These are phyloP conservation scores for Saturnispora serradocipensis DNA, from an alignment of 805 yeast species.

Conservation along the genomic window DNA sequence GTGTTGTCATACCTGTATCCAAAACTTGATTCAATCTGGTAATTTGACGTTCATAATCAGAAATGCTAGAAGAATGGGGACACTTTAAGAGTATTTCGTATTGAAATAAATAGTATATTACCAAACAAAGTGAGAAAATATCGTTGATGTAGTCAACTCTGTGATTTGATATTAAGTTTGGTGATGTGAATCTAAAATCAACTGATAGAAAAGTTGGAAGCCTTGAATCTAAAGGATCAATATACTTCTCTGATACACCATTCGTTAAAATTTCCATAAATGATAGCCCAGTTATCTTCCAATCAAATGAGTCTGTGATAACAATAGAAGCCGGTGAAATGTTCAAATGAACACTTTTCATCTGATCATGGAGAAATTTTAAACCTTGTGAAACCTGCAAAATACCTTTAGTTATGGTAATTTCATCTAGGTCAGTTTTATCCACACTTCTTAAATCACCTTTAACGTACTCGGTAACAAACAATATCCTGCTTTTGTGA, in stretches of 20 bases:
- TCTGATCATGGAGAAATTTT: conserved; percentile 71
- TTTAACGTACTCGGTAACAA: conserved; percentile 75
- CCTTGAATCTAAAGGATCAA: conserved; percentile 67
- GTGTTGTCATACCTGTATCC: conserved; percentile 29
- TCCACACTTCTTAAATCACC: conserved; percentile 24
- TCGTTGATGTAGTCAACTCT: conserved; percentile 63
- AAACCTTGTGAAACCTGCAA: conserved; percentile 70
- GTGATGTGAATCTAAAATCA: conserved; percentile 71
- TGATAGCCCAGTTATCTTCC: conserved; percentile 81
- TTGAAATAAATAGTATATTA: conserved; percentile 64
- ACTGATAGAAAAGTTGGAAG: conserved; percentile 65
- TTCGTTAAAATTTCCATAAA: conserved; percentile 38
- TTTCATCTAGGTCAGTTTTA: conserved; percentile 52
- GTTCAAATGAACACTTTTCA: conserved; percentile 68
- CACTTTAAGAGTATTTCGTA: conserved; percentile 36
- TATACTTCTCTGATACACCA: conserved; percentile 46
- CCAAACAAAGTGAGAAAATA: conserved; percentile 72
- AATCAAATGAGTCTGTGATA: conserved; percentile 78
- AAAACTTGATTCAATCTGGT: conserved; percentile 24
- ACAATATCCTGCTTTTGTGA: conserved; percentile 62
- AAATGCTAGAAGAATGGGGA: conserved; percentile 27
- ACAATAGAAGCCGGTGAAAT: conserved; percentile 70
- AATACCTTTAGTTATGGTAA: conserved; percentile 68
- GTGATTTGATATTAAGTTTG: conserved; percentile 67
- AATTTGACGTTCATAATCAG: conserved; percentile 52